Percentiles rank a stretch among this genome's conserved stretches.
Evolutionary conservation across 208 protist species (phyloP).

Genomic region (Chromosphaera perkinsii): DNA sequence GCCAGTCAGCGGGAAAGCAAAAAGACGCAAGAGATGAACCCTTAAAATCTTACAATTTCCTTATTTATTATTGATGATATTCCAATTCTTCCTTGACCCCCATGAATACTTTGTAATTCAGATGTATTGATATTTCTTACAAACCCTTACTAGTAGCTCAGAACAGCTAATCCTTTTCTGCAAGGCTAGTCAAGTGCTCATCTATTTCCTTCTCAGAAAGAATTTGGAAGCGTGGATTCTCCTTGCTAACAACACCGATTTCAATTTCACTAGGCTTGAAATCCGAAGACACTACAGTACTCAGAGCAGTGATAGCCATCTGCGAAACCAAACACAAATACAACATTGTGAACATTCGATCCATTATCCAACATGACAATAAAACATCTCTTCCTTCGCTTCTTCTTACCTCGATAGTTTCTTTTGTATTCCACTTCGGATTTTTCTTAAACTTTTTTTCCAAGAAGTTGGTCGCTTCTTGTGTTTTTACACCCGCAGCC

Average conservation of each 20-base stretch:
- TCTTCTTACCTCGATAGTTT: background rate
- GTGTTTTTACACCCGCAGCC: constrained; percentile 32
- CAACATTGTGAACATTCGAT: background rate
- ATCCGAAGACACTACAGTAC: constrained; percentile 15
- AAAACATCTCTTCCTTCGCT: background rate
- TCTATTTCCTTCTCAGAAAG: constrained; percentile 30
- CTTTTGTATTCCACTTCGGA: constrained; percentile 15
- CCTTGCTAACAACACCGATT: constrained; percentile 23
- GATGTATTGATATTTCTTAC: too few species aligned
- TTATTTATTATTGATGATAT: too few species aligned
- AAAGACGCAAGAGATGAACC: too few species aligned
- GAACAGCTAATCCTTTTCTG: constrained; percentile 25
- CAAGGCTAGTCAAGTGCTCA: constrained; percentile 17
- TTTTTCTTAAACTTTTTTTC: constrained; percentile 47
- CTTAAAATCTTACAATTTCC: too few species aligned
- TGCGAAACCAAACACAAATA: background rate
- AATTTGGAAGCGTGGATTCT: constrained; percentile 8
- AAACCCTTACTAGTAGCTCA: too few species aligned
- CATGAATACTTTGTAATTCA: too few species aligned
- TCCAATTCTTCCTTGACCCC: too few species aligned
- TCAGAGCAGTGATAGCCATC: constrained; percentile 24
- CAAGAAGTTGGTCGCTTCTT: constrained; percentile 38
- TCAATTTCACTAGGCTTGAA: constrained; percentile 36
- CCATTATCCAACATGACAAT: background rate
- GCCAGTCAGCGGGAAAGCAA: too few species aligned